Base-by-base conservation (phyloP, 2,329 filamentous ascomycete species). In the Cephalotrichum gorgonifer region DNA sequence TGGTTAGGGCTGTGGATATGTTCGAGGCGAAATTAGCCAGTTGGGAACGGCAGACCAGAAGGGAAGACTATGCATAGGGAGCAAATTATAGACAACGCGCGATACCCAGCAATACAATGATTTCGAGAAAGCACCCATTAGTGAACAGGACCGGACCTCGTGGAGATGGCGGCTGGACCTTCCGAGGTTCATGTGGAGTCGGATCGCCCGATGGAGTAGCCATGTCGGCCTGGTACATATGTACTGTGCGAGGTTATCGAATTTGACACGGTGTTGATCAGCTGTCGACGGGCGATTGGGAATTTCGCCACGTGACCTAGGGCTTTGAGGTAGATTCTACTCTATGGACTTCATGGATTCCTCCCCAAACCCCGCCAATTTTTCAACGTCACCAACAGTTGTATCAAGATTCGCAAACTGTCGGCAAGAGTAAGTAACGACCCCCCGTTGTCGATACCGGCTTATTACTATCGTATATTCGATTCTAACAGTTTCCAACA, bases 371-470 rank as follows among this genome's bases (percentile, higher is more conserved):
- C 50, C 53, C 50, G 51, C 50, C 45, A 45, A 50, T 38, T 51
- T 53, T 46, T 51, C 38, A 62, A 56, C 58, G 56, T 63, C 46
- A 50, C 48, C 48, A 49, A 50, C 48, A 43, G 50, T 52, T 51
- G 50, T 50, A 53, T 54, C 53, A 47, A 69, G 64, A 64, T 60
- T 66, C 72, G 70, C 69, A 67, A 67, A 70, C 73, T 68, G 69
- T 69, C 67, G 70, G 69, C 70, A 80, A 73, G 67, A 81, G 77
- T 81, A 70, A 75, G 77, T 78, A 53, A 51, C 56, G 27, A 48
- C 28, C 33, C 33, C 33, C 33, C 33, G 15, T 17, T 6, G n/a
- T 38, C 33, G n/a, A 43, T 39, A 44, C 22, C 30, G 38, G 26
- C 47, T 15, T 45, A 48, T 42, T 31, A 51, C 43, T 14, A 48